These are phyloP conservation scores for Corynespora cassiicola DNA, from an alignment of 2,329 filamentous ascomycete species.

Conservation along the genomic window DNA sequence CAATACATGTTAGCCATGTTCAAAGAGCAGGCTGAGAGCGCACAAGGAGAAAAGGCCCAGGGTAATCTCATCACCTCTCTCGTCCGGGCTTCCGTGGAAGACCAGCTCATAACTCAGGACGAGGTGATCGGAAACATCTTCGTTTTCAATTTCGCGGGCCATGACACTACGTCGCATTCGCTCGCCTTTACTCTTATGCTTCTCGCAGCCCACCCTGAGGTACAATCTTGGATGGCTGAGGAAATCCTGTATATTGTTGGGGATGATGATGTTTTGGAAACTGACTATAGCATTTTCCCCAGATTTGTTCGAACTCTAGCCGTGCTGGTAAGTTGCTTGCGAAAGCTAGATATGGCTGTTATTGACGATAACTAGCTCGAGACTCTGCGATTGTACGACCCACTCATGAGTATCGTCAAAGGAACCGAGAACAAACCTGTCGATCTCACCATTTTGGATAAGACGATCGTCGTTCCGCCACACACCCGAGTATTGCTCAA, in stretches of 20 bases:
- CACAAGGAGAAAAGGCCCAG: neutral
- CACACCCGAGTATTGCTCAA: constrained; percentile 19
- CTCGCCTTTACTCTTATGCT: constrained; percentile 52
- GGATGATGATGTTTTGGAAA: constrained; percentile 36
- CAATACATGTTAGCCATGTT: constrained; percentile 13
- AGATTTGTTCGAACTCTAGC: constrained; percentile 51
- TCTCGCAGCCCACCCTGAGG: constrained; percentile 51
- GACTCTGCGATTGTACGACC: constrained; percentile 49
- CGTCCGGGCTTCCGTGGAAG: constrained; percentile 7
- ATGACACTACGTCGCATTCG: constrained; percentile 57
- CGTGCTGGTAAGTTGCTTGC: constrained; percentile 22
- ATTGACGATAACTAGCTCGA: constrained; percentile 37
- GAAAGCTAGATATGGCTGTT: too few relatives aligned
- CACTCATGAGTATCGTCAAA: constrained; percentile 40
- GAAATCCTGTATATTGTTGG: constrained; percentile 39
- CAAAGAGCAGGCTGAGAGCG: constrained; percentile 1
- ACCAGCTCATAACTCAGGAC: constrained; percentile 14
- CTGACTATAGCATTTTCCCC: constrained; percentile 48
- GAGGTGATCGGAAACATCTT: constrained; percentile 60
- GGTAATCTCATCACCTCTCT: constrained; percentile 13
- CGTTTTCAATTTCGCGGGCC: constrained; percentile 57
- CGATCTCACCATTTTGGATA: constrained; percentile 4
- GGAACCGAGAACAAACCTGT: constrained; percentile 20
- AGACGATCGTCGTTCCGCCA: constrained; percentile 11
- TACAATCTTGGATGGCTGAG: constrained; percentile 55